Evolutionary conservation across 169 alveolate genomes (phyloP).

Genomic region (Toxoplasma gondii): DNA sequence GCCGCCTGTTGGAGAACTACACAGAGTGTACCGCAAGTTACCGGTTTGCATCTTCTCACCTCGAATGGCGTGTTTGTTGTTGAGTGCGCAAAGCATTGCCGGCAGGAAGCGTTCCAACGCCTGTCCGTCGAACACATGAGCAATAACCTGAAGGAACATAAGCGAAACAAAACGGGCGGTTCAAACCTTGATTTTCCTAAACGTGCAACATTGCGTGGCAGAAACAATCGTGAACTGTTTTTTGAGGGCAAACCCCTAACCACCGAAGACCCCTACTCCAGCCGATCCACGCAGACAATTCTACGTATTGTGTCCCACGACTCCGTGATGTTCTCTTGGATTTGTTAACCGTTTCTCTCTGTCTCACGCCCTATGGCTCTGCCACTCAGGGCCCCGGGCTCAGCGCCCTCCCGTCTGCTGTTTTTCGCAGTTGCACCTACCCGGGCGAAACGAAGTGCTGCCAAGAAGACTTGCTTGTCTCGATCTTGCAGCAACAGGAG

Average conservation of each 20-base stretch:
- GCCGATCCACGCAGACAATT: neutral
- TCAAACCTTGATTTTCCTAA: too few species aligned
- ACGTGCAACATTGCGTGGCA: too few species aligned
- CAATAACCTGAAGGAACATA: slow-evolving; percentile 7
- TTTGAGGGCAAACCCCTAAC: too few species aligned
- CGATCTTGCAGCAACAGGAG: slow-evolving; percentile 46
- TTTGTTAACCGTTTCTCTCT: neutral
- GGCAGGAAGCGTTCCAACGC: slow-evolving; percentile 13
- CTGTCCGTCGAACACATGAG: neutral
- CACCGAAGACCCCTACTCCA: too few species aligned
- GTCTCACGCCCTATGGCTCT: neutral
- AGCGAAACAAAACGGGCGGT: neutral
- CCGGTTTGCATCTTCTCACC: neutral
- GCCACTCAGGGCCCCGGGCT: neutral
- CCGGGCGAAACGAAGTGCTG: slow-evolving; percentile 49
- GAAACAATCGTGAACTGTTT: too few species aligned
- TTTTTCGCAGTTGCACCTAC: neutral
- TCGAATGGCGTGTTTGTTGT: slow-evolving; percentile 3
- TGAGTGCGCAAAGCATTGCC: neutral
- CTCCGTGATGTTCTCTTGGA: too few species aligned
- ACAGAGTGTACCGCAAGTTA: too few species aligned
- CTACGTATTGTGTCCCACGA: neutral
- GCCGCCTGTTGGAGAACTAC: too few species aligned
- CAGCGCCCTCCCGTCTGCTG: neutral
- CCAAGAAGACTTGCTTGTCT: slow-evolving; percentile 29